Evolutionary conservation across 2,329 filamentous ascomycete genomes (phyloP), one percentile per base, ranked within the genome.

Genomic region (Aphanoascus verrucosus): DNA sequence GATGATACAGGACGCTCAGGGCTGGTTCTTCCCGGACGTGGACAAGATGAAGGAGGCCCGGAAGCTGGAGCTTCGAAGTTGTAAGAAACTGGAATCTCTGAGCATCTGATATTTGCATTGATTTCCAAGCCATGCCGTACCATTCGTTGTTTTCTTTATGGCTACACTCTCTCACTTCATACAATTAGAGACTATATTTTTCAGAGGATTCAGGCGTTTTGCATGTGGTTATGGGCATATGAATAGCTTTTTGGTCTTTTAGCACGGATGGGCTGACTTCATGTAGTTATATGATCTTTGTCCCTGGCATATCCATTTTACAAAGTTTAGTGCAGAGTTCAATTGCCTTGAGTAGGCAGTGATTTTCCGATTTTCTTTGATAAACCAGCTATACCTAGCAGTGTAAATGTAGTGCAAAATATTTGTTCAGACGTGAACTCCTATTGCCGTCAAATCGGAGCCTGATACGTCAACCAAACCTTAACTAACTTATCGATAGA

Each of bases 1-100:
- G 58, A 74, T 89, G 69, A 75, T 83, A 57, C 82, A 94, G 58
- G 84, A 87, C 46, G 89, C 90, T 0, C 82, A 86, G 61, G 90
- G 90, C 2, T 95, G 89, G 85, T 88, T 95, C 64, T 89, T 82
- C 67, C 81, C 83, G 53, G 88, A 96, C 63, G 76, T 82, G 50
- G 83, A 84, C 57, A 89, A 88, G 74, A 81, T 94, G 81, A 79
- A 83, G 57, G 69, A 81, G 55, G 90, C 90, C 31, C 72, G 77
- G 56, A 71, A 71, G 19, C 76, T 84, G 75, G 72, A 78, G 44
- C 76, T 82, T 73, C 75, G 74, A 65, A 78, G 72, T 60, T 86
- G 83, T 67, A 72, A 72, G 61, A 75, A 73, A 58, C 64, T 85
- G 60, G 71, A 78, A 46, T 58, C 52, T 11, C 38, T 59, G 20